Conservation (phyloP, 371 early-diverging fungal species). For the Gilbertella persicaria region DNA sequence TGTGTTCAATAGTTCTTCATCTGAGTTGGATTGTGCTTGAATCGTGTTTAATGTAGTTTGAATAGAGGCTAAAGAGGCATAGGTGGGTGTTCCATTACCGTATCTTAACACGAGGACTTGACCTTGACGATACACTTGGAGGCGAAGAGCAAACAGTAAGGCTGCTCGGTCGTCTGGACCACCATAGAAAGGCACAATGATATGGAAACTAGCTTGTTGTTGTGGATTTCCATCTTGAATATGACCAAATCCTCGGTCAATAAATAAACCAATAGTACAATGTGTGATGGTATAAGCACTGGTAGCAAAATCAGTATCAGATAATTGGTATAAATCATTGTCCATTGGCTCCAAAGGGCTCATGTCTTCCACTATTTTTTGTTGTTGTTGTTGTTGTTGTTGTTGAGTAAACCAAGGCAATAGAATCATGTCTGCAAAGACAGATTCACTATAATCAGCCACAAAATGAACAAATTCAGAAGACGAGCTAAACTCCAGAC, state of each 20-base stretch:
- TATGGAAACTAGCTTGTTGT: constrained; percentile 1
- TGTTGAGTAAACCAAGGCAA: constrained; percentile 23
- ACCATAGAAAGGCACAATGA: constrained; percentile 25
- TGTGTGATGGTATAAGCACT: constrained; percentile 20
- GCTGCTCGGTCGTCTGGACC: constrained; percentile 23
- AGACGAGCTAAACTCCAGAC: constrained; percentile 25
- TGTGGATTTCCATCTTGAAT: constrained; percentile 9
- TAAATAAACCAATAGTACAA: constrained; percentile 53
- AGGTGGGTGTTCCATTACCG: background rate
- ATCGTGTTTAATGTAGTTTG: background rate
- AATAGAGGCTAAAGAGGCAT: background rate
- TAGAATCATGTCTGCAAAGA: constrained; percentile 31
- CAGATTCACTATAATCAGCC: constrained; percentile 13
- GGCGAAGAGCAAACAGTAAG: constrained; percentile 32
- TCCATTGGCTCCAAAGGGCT: background rate
- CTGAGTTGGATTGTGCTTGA: background rate
- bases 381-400: too few relatives aligned
- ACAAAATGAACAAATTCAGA: constrained; percentile 26
- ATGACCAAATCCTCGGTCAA: constrained; percentile 73
- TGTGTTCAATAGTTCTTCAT: background rate
- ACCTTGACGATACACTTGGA: constrained; percentile 21
- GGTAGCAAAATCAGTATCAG: constrained; percentile 24
- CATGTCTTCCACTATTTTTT: background rate
- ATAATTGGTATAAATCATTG: background rate
- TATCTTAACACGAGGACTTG: constrained; percentile 5